Percentiles rank a stretch among this genome's conserved stretches.
These are phyloP conservation scores for Zygotorulaspora chibaensis DNA, from an alignment of 805 yeast genomes.

Conservation along the genomic window DNA sequence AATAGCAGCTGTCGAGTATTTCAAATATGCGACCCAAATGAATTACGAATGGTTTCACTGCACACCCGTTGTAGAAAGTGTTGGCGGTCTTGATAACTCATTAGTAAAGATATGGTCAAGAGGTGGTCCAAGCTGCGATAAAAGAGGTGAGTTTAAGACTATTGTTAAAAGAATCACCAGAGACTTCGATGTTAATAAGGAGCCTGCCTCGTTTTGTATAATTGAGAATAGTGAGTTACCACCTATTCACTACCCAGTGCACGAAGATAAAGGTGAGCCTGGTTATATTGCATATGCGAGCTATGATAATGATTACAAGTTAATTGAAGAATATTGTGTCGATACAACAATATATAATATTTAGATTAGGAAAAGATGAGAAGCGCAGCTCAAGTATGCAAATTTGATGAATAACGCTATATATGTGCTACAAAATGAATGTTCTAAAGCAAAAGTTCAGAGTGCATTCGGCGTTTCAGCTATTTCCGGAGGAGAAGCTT, in stretches of 20 bases:
- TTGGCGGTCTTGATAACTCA: slow-evolving; percentile 25
- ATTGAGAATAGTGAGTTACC: slow-evolving; percentile 30
- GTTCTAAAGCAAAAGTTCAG: slow-evolving; percentile 1
- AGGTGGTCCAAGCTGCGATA: slow-evolving; percentile 45
- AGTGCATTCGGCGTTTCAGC: neutral
- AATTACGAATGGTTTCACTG: slow-evolving; percentile 46
- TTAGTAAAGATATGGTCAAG: slow-evolving; percentile 34
- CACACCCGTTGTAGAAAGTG: slow-evolving; percentile 32
- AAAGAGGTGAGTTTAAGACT: slow-evolving; percentile 41
- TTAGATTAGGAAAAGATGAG: slow-evolving; percentile 8
- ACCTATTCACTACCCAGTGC: slow-evolving; percentile 34
- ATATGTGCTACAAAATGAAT: neutral
- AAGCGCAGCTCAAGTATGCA: neutral
- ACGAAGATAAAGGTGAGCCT: slow-evolving; percentile 34
- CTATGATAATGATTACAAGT: slow-evolving; percentile 23
- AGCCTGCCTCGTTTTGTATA: slow-evolving; percentile 37
- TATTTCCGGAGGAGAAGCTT: neutral
- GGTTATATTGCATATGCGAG: slow-evolving; percentile 36
- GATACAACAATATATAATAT: slow-evolving; percentile 29
- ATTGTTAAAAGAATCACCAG: slow-evolving; percentile 39
- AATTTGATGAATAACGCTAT: neutral
- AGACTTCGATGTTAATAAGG: slow-evolving; percentile 38
- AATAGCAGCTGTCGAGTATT: slow-evolving; percentile 42
- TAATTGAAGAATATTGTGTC: slow-evolving; percentile 25
- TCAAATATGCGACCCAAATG: slow-evolving; percentile 39